phyloP scores from a whole-genome alignment of 2,329 filamentous ascomycete genomes.

The Calonectria fujianensis region DNA sequence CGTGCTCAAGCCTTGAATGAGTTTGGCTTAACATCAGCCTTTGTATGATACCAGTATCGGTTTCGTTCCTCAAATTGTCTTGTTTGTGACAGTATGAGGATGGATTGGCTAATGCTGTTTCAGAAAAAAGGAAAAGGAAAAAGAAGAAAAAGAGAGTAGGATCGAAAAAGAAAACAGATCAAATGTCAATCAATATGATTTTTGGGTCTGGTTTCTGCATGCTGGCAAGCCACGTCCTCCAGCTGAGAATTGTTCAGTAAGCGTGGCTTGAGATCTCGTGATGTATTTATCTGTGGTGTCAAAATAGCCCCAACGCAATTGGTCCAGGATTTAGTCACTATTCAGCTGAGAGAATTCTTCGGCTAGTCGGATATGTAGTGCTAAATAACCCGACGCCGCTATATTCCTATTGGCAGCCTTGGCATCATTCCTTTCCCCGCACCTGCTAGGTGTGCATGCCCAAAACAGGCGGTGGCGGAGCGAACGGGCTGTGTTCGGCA shows the following conservation, averaged over 20 bases:
- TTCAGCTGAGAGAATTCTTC: constrained; percentile 14
- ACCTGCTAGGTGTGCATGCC: not conserved
- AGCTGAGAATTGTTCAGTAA: constrained; percentile 19
- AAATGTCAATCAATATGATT: too few relatives aligned
- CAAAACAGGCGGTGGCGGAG: constrained; percentile 8
- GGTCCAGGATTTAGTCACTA: not conserved
- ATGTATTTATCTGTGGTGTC: constrained; percentile 3
- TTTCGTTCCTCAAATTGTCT: too few relatives aligned
- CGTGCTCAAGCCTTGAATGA: not conserved
- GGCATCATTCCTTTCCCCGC: not conserved
- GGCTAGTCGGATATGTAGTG: not conserved
- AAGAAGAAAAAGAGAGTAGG: too few relatives aligned
- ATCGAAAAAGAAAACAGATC: too few relatives aligned
- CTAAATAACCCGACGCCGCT: not conserved
- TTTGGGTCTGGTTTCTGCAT: not conserved
- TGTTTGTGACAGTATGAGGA: too few relatives aligned
- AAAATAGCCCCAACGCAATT: not conserved
- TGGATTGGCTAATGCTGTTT: too few relatives aligned
- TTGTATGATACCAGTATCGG: too few relatives aligned
- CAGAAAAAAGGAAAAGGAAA: too few relatives aligned
- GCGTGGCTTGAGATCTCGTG: constrained; percentile 19
- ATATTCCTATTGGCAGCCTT: constrained; percentile 11
- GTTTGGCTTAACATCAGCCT: not conserved
- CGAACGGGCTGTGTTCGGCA: constrained; percentile 2
- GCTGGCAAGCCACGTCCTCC: not conserved